These are phyloP conservation scores for Leonotis leonurus DNA, from an alignment of 257 asterid species.

Conservation along the genomic window DNA sequence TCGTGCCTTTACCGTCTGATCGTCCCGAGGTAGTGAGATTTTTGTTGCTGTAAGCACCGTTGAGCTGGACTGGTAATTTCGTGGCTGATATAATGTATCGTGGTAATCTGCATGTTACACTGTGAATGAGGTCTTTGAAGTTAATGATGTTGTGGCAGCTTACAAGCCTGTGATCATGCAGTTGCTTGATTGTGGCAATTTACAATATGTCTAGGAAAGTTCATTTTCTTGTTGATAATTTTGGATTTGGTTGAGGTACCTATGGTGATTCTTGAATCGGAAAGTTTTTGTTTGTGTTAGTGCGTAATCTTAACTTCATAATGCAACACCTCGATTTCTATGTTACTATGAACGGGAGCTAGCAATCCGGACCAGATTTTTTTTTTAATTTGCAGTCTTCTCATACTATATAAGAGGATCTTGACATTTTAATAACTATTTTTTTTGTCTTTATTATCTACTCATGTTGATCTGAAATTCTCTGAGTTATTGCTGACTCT, in stretches of 20 bases:
- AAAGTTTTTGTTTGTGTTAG: background rate
- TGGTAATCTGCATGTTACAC: slow-evolving; percentile 12
- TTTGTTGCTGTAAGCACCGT: background rate
- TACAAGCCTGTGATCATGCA: background rate
- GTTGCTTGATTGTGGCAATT: background rate
- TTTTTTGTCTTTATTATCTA: background rate
- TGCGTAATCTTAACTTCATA: too few relatives aligned
- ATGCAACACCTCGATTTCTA: background rate
- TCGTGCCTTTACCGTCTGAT: slow-evolving; percentile 59
- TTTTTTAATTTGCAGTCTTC: background rate
- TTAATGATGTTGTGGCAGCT: slow-evolving; percentile 1
- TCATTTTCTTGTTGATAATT: background rate
- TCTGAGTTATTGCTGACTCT: background rate
- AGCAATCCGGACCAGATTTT: too few relatives aligned
- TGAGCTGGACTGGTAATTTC: background rate
- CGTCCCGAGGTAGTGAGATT: slow-evolving; percentile 70
- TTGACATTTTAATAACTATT: slow-evolving; percentile 1
- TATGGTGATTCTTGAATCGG: background rate
- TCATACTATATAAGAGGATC: background rate
- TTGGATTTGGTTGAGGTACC: background rate
- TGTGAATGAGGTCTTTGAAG: slow-evolving; percentile 9
- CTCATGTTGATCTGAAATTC: background rate
- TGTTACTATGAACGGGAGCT: background rate
- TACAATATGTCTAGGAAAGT: background rate
- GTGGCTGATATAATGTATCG: slow-evolving; percentile 2